Base-by-base conservation (phyloP, 768 basidiomycete genomes). In the Tephrocybe sp. region DNA sequence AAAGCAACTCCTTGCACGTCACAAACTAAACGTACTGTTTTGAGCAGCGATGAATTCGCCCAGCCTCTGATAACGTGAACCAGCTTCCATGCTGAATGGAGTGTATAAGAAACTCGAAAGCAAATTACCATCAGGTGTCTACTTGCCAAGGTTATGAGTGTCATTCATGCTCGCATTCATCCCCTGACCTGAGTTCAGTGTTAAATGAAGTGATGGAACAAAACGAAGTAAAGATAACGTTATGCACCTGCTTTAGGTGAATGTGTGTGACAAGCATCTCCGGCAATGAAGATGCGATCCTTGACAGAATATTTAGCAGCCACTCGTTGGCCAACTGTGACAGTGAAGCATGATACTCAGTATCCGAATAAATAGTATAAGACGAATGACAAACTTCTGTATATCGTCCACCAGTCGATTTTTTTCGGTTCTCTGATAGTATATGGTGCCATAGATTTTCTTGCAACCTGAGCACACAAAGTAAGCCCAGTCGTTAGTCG, bases 91-190 rank as follows among this genome's bases (percentile, higher is more conserved):
- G 73, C 80, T 77, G 22, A 34, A 23, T 8, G 17, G 26, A 7
- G 26, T 26, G 3, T 35, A 34, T 35, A 10, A 41, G 40, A 11
- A 48, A 36, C 11, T 42, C 7, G 35, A n/a, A 36, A 39, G 32
- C 26, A 5, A 43, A 22, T n/a, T 14, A 13, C 16, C 3, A 14
- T 7, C 34, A 39, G 12, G n/a, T n/a, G n/a, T 7, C 7, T 5
- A 52, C 66, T 38, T 52, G 78, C 83, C 77, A 19, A 89, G 74
- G 60, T 89, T 89, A 54, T 86, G 86, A 14, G 82, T 76, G 60
- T 89, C 87, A 43, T 80, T 82, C 82, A 88, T 87, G 54, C 83
- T 82, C 7, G 85, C 86, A 57, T 87, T 87, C 85, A 87, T 84
- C 10, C 85, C 87, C 62, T 89, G 87, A 12, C 86, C 82, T 83